Conservation (phyloP, 768 basidiomycete species). For the Lactarius hatsudake region DNA sequence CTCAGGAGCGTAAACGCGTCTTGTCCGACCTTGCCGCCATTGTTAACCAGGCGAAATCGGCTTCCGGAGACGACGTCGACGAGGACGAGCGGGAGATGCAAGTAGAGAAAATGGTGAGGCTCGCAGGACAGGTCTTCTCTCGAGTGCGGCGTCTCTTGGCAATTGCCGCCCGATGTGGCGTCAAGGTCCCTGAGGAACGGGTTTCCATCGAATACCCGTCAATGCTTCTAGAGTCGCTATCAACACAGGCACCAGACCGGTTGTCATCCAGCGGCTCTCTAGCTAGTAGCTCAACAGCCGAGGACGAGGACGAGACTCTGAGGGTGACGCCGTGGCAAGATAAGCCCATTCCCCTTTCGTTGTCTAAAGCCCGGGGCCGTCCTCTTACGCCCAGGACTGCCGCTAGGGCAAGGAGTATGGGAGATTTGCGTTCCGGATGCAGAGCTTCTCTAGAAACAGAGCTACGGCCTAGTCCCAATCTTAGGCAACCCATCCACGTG, state of each 20-base stretch:
- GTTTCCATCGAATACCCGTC: constrained; percentile 21
- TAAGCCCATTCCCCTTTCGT: constrained; percentile 25
- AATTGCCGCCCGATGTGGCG: constrained; percentile 69
- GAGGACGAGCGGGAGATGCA: constrained; percentile 53
- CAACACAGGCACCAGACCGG: constrained; percentile 21
- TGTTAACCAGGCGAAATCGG: constrained; percentile 74
- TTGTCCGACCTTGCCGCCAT: constrained; percentile 77
- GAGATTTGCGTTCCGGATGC: constrained; percentile 44
- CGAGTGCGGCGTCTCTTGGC: constrained; percentile 78
- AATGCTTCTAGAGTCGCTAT: constrained; percentile 23
- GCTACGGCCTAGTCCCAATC: constrained; percentile 35
- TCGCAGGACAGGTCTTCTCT: constrained; percentile 77
- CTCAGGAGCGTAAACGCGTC: constrained; percentile 77
- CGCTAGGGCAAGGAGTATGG: constrained; percentile 51
- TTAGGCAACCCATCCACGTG: background rate
- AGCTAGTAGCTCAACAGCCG: constrained; percentile 9
- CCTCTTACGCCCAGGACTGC: constrained; percentile 33
- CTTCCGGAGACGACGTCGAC: constrained; percentile 49
- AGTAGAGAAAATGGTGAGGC: constrained; percentile 73
- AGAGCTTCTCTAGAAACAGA: constrained; percentile 38
- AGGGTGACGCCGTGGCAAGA: constrained; percentile 10
- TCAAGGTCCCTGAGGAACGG: constrained; percentile 51
- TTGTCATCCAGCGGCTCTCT: constrained; percentile 10
- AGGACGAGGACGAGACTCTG: constrained; percentile 26
- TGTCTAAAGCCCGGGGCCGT: constrained; percentile 4